phyloP scores from a whole-genome alignment of 805 yeast species.

The Zygotorulaspora florentina region DNA sequence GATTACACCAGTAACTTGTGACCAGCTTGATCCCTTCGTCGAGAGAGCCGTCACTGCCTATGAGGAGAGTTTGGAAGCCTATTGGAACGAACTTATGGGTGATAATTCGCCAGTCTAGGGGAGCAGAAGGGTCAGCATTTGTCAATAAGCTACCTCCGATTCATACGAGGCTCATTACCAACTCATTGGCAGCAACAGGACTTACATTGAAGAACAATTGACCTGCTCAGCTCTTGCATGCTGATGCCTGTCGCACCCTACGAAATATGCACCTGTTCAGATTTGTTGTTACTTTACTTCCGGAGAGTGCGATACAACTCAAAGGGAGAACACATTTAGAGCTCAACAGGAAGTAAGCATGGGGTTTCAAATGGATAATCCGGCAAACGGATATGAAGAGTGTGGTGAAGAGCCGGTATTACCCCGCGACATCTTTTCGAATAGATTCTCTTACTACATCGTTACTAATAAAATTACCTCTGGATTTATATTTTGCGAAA shows the following conservation, averaged over 20 bases:
- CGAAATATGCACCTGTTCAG: too few species aligned
- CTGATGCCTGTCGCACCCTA: too few species aligned
- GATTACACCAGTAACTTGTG: neutral
- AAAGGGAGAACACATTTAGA: too few species aligned
- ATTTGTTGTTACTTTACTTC: too few species aligned
- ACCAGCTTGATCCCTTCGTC: slow-evolving; percentile 3
- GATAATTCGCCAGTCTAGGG: neutral
- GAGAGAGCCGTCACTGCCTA: slow-evolving; percentile 2
- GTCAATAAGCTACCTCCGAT: neutral
- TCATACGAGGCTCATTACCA: too few species aligned
- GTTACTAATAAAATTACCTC: neutral
- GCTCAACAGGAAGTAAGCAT: too few species aligned
- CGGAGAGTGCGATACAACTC: too few species aligned
- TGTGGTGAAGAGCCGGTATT: neutral
- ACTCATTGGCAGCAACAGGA: too few species aligned
- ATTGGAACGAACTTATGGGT: neutral
- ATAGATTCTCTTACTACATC: neutral
- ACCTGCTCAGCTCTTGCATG: too few species aligned
- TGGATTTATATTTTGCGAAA: neutral
- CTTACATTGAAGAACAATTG: too few species aligned
- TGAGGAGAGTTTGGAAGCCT: slow-evolving; percentile 1
- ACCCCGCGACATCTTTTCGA: slow-evolving; percentile 1
- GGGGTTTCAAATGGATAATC: neutral
- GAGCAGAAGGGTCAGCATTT: neutral
- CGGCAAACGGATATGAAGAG: neutral